These are phyloP conservation scores for Marchantia paleacea DNA, from an alignment of 225 moss, liverwort and hornwort species.

Conservation along the genomic window DNA sequence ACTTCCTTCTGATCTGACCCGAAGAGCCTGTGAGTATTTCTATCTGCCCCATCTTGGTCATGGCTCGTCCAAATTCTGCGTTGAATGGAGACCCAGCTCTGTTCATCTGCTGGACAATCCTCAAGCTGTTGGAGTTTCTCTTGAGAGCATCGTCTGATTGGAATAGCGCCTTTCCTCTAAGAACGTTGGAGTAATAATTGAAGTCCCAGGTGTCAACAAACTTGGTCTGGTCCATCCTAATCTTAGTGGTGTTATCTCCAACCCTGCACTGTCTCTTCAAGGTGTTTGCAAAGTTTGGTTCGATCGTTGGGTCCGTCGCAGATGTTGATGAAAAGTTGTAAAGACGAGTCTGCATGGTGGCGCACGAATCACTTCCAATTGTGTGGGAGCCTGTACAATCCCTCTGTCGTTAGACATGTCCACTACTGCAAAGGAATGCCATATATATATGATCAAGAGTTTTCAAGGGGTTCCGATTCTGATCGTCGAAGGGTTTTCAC, in stretches of 20 bases:
- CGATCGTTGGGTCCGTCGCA: conserved; percentile 19
- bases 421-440: too few relatives aligned
- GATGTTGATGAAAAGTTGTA: conserved; percentile 40
- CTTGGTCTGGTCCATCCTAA: conserved; percentile 10
- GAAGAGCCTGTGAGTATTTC: neutral
- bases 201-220: conserved; percentile 13
- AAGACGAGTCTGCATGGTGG: conserved; percentile 3
- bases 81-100: neutral
- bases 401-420: too few relatives aligned
- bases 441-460: too few relatives aligned
- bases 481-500: too few relatives aligned
- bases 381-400: conserved; percentile 9
- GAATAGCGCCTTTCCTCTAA: conserved; percentile 6
- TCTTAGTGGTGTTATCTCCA: conserved; percentile 9
- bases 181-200: conserved; percentile 17
- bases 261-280: conserved; percentile 26
- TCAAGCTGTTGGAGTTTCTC: neutral
- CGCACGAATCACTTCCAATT: neutral
- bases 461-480: too few relatives aligned
- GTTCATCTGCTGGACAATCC: neutral
- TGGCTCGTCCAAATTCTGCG: conserved; percentile 14
- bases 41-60: conserved; percentile 18
- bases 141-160: conserved; percentile 17
- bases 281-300: neutral
- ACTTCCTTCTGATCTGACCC: neutral